Base-by-base conservation (phyloP, 345 rosid species). In the Barbarea vulgaris region DNA sequence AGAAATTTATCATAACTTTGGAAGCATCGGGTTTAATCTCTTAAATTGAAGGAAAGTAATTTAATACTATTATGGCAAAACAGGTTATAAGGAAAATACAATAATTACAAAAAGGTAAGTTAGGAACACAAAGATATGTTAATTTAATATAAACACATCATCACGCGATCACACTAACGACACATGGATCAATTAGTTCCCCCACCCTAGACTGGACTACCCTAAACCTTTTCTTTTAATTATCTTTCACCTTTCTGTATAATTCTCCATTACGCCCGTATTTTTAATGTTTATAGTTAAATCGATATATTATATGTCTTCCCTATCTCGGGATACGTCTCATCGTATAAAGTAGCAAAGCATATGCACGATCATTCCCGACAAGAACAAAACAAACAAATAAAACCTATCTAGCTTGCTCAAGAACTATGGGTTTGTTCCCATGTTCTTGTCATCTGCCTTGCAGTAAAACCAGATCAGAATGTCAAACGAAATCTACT, bases 381-480 rank as follows among this genome's bases (percentile, higher is more conserved):
- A 76, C 80, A 69, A 68, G 48, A 76, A 41, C 55, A 37, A 60
- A 60, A 52, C 58, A 37, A 68, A 37, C 21, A 57, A 27, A 33
- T 14, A 9, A 5, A 44, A 11, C 61, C 61, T 42, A 51, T 69
- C 50, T 62, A 27, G 30, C 41, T 67, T 15, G 6, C n/a, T 53
- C 54, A 68, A 55, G 48, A 56, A 64, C 66, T 56, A 77, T 77
- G 81, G 55, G 56, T 72, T 77, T 71, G 15, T 48, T 77, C 39
- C 77, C 72, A 47, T 64, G 77, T 65, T 77, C 76, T 57, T 77
- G 73, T 65, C 67, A 41, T 51, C 37, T 65, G 56, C n/a, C 73
- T 57, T 77, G 72, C 21, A 65, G 22, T 50, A 65, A 77, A 48
- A 37, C 55, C 6, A 77, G 56, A 63, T 70, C 71, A 17, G 69